Conservation (phyloP, 371 early-diverging fungal species). For the Nematocida displodere region DNA sequence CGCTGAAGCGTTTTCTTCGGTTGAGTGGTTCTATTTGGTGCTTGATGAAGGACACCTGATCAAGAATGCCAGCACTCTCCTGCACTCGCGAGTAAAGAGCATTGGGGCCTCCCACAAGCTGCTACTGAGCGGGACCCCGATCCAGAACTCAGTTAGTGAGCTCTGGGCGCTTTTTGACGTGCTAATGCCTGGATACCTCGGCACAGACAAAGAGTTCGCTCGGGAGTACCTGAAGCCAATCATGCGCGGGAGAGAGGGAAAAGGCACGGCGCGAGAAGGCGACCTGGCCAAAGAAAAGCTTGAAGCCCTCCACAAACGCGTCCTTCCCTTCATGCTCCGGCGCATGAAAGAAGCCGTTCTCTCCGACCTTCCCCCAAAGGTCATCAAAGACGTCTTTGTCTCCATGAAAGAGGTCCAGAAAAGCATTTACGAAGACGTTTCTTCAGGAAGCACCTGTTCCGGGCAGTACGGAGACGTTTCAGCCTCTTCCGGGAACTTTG, state of each 20-base stretch:
- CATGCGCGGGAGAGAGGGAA: constrained; percentile 62
- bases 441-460: constrained; percentile 36
- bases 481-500: constrained; percentile 31
- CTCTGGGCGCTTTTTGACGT: constrained; percentile 73
- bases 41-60: constrained; percentile 99
- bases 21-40: constrained; percentile 85
- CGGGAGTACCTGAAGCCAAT: constrained; percentile 67
- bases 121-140: constrained; percentile 93
- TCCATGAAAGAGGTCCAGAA: constrained; percentile 76
- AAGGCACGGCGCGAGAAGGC: constrained; percentile 39
- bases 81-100: constrained; percentile 77
- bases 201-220: constrained; percentile 63
- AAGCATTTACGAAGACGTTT: constrained; percentile 79
- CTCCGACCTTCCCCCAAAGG: constrained; percentile 94
- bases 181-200: constrained; percentile 79
- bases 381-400: constrained; percentile 91
- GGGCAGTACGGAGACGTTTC: constrained; percentile 41
- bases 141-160: constrained; percentile 79
- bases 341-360: constrained; percentile 95
- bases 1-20: constrained; percentile 71
- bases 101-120: constrained; percentile 73
- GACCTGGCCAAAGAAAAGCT: constrained; percentile 66
- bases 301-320: constrained; percentile 84
- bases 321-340: constrained; percentile 86
- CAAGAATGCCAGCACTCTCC: constrained; percentile 84